Conservation (phyloP, 2,329 filamentous ascomycete genomes). For the Alternaria arborescens region DNA sequence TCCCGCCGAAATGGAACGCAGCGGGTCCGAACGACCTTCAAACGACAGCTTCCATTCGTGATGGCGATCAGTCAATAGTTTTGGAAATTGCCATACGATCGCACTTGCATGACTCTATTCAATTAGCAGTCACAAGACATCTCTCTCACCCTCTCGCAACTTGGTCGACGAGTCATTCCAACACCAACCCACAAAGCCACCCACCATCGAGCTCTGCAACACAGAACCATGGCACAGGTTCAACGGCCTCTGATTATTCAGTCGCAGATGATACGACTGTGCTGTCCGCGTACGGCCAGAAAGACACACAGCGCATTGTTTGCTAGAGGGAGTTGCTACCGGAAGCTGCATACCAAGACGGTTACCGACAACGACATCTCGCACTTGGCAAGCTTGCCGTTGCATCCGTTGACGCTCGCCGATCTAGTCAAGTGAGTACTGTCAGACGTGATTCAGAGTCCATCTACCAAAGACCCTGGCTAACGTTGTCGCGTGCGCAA, state of each 20-base stretch:
- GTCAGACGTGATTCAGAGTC: not conserved
- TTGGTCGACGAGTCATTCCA: not conserved
- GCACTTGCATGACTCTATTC: conserved; percentile 9
- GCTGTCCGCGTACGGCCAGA: conserved; percentile 38
- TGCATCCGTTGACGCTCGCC: conserved; percentile 83
- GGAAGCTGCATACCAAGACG: conserved; percentile 50
- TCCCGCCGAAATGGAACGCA: conserved; percentile 2
- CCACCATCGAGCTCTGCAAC: not conserved
- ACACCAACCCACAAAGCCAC: not conserved
- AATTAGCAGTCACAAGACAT: conserved; percentile 1
- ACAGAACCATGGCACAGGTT: conserved; percentile 38
- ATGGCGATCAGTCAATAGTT: not conserved
- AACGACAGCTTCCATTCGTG: not conserved
- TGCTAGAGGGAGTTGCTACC: conserved; percentile 22
- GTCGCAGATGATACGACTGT: conserved; percentile 47
- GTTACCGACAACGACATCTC: conserved; percentile 78
- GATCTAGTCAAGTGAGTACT: conserved; percentile 81
- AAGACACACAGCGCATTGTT: conserved; percentile 28
- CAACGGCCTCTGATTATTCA: conserved; percentile 49
- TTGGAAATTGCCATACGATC: not conserved
- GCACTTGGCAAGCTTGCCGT: conserved; percentile 76
- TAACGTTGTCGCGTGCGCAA: conserved; percentile 24
- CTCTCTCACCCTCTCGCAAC: not conserved
- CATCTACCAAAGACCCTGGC: not conserved
- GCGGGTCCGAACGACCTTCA: not conserved